Percentiles rank a stretch among this genome's conserved stretches.
Evolutionary conservation across 2,329 filamentous ascomycete species (phyloP).

Genomic region (Colletotrichum sp.): DNA sequence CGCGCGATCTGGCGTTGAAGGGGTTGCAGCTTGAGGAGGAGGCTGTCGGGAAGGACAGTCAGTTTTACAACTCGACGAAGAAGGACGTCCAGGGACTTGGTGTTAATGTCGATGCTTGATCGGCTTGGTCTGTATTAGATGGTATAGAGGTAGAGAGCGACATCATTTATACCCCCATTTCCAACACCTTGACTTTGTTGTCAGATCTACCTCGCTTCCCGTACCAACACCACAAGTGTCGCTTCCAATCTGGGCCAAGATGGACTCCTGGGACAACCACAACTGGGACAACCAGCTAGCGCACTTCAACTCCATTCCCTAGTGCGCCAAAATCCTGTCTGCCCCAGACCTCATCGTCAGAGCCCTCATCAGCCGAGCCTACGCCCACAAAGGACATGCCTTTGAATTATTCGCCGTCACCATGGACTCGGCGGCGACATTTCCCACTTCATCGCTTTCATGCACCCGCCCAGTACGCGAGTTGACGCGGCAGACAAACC

Average conservation of each 20-base stretch:
- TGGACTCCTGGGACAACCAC: neutral
- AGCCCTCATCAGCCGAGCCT: neutral
- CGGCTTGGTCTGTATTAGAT: neutral
- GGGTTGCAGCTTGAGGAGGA: constrained; percentile 8
- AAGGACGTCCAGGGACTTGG: neutral
- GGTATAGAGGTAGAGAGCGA: neutral
- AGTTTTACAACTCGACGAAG: neutral
- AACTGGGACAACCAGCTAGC: neutral
- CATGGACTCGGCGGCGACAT: neutral
- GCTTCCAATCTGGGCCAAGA: neutral
- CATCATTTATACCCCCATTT: neutral
- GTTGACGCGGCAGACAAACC: neutral
- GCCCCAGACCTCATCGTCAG: neutral
- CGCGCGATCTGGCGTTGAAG: neutral
- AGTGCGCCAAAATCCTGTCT: neutral
- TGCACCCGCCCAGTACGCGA: neutral
- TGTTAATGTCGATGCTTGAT: neutral
- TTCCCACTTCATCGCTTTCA: neutral
- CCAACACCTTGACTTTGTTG: fast-evolving
- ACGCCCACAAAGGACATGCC: neutral
- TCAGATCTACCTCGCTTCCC: neutral
- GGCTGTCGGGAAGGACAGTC: constrained; percentile 14
- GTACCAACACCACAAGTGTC: fast-evolving
- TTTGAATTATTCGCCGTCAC: neutral
- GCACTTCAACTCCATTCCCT: neutral